These are phyloP conservation scores for Cladosporium colombiae DNA, from an alignment of 2,329 filamentous ascomycete species.

Conservation along the genomic window DNA sequence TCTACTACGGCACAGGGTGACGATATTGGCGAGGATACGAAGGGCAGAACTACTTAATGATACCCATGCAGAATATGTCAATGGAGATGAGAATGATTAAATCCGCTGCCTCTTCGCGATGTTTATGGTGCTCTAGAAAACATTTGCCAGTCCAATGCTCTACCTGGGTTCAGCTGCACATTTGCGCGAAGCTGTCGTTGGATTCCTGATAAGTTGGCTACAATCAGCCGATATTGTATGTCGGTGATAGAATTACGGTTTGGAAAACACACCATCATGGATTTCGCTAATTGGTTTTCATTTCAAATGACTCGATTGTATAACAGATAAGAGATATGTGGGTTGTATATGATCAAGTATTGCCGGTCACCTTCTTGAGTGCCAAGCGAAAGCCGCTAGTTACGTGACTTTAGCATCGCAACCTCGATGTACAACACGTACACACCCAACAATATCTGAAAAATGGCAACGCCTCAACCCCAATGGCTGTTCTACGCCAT, in stretches of 20 bases:
- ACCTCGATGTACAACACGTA: not conserved
- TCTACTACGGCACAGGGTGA: not conserved
- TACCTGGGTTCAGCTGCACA: not conserved
- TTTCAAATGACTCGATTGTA: not conserved
- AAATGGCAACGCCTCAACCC: slow-evolving; percentile 19
- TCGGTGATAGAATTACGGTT: not conserved
- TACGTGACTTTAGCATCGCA: not conserved
- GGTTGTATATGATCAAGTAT: not conserved
- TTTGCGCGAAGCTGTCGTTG: not conserved
- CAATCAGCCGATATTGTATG: not conserved
- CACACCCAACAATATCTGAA: not conserved
- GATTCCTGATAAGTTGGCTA: not conserved
- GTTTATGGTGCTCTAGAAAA: not conserved
- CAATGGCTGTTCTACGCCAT: slow-evolving; percentile 66
- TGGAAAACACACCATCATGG: not conserved
- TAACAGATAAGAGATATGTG: too few species aligned
- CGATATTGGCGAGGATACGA: not conserved
- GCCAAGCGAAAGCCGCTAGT: not conserved
- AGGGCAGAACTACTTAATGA: slow-evolving; percentile 10
- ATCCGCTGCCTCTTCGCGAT: not conserved
- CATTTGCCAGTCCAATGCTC: not conserved
- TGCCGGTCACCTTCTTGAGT: not conserved
- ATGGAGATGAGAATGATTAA: not conserved
- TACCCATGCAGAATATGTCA: slow-evolving; percentile 17
- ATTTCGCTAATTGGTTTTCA: not conserved